Base-by-base conservation (phyloP, 179 eudicot species). In the Beta corolliflora region DNA sequence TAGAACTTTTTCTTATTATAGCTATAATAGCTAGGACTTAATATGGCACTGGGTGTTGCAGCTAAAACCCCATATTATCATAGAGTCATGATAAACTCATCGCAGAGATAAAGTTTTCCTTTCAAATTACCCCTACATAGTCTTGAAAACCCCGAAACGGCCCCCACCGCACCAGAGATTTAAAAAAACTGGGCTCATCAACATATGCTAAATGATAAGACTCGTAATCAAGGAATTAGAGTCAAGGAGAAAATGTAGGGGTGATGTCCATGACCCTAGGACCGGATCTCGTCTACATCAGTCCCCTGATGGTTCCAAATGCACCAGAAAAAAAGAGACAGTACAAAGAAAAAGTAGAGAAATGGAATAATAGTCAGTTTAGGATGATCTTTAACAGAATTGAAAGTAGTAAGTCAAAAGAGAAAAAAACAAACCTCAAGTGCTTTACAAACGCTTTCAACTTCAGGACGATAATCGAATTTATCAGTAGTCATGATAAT, bases 391-490 rank as follows among this genome's bases (percentile, higher is more conserved):
- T 36, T 41, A 68, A 36, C 19, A 64, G 44, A 64, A 64, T 64
- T 29, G 13, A 15, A 25, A 29, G 21, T 73, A 15, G 29, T 12
- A 54, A n/a, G 56, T 73, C 44, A 52, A 65, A n/a, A n/a, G n/a
- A n/a, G n/a, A n/a, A n/a, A n/a, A 67, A 59, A 79, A 65, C 72
- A 76, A 55, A 93, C 98, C 98, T 95, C 93, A 45, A 94, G 96
- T 76, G 98, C 98, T 87, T 81, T 91, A 90, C 94, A 91, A 82
- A 94, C 84, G 71, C 85, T 87, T 84, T 93, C 94, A 71, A 93
- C 79, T 84, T 94, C 94, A 46, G 96, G 92, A 56, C 87, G 91
- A 84, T 82, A 93, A 82, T 85, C 86, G 81, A 87, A 82, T 63
- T 87, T 88, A 76, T 83, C 93, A 66, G 89, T 81, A 48, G 97